These are phyloP conservation scores for Penicillium polonicum DNA, from an alignment of 2,329 filamentous ascomycete genomes.

Conservation along the genomic window DNA sequence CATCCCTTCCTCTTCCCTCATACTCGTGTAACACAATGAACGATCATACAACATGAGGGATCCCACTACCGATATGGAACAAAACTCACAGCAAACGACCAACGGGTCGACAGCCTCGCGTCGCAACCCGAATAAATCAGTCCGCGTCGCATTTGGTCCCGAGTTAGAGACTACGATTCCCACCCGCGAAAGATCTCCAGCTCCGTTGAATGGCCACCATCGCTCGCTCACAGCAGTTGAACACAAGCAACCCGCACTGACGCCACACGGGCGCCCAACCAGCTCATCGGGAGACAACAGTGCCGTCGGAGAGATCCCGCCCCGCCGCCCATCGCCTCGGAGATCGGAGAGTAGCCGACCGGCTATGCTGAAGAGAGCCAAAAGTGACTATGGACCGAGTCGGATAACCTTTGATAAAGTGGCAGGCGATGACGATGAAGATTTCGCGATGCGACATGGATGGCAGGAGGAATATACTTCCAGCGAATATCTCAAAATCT, in stretches of 20 bases:
- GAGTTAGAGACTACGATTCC: slow-evolving; percentile 40
- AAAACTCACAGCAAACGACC: slow-evolving; percentile 26
- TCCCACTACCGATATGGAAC: slow-evolving; percentile 38
- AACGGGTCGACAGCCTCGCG: slow-evolving; percentile 35
- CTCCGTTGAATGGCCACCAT: slow-evolving; percentile 33
- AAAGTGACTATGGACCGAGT: slow-evolving; percentile 54
- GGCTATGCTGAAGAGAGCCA: slow-evolving; percentile 49
- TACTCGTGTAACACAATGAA: slow-evolving; percentile 32
- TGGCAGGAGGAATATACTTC: slow-evolving; percentile 92
- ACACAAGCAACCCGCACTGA: slow-evolving; percentile 25
- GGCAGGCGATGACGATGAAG: slow-evolving; percentile 48
- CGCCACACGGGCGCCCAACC: slow-evolving; percentile 28
- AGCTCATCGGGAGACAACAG: slow-evolving; percentile 36
- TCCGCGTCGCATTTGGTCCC: slow-evolving; percentile 42
- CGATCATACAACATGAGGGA: slow-evolving; percentile 37
- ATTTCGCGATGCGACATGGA: slow-evolving; percentile 70
- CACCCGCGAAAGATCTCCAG: slow-evolving; percentile 35
- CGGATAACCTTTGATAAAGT: slow-evolving; percentile 32
- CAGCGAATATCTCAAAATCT: slow-evolving; percentile 79
- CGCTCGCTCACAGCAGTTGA: slow-evolving; percentile 38
- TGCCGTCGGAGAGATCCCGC: slow-evolving; percentile 22
- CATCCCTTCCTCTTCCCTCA: slow-evolving; percentile 11
- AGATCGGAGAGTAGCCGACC: slow-evolving; percentile 36
- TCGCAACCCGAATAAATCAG: slow-evolving; percentile 34
- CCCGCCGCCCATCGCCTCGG: slow-evolving; percentile 31